phyloP scores from a whole-genome alignment of 2,329 filamentous ascomycete genomes.

The Aspergillus sclerotialis region DNA sequence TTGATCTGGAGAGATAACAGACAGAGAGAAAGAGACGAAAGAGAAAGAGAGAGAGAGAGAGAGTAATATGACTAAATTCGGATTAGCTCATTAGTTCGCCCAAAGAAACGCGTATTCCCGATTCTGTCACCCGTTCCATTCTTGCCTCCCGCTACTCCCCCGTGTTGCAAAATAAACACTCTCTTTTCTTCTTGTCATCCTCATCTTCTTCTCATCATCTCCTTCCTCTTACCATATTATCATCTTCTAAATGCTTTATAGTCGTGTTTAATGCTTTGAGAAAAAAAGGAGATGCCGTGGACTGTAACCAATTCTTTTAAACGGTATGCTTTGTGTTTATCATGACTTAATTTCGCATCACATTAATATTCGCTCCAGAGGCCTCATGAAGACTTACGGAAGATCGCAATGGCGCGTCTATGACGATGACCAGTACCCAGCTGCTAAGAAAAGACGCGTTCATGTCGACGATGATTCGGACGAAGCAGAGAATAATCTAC shows the following conservation, averaged over 20 bases:
- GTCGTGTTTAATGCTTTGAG: no score
- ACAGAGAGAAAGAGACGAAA: neutral
- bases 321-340: constrained; percentile 27
- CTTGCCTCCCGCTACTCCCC: constrained; percentile 4
- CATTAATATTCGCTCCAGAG: constrained; percentile 23
- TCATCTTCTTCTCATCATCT: neutral
- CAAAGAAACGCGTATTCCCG: constrained; percentile 14
- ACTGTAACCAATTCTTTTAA: constrained; percentile 46
- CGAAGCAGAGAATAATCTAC: constrained; percentile 39
- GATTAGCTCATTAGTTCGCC: no score
- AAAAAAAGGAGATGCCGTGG: constrained; percentile 39
- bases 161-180: constrained; percentile 6
- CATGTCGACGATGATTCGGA: constrained; percentile 28
- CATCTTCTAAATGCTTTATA: neutral
- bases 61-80: constrained; percentile 21
- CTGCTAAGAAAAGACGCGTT: constrained; percentile 41
- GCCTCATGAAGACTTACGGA: constrained; percentile 45
- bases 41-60: constrained; percentile 1
- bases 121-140: constrained; percentile 13
- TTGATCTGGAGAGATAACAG: neutral
- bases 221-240: neutral
- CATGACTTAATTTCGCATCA: constrained; percentile 2
- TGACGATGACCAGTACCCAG: constrained; percentile 37
- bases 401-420: constrained; percentile 42
- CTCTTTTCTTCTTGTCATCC: constrained; percentile 1